Evolutionary conservation across 1,284 basidiomycete genomes (phyloP), one percentile per base, ranked within the genome.

Genomic region (Heterobasidion parviporum): DNA sequence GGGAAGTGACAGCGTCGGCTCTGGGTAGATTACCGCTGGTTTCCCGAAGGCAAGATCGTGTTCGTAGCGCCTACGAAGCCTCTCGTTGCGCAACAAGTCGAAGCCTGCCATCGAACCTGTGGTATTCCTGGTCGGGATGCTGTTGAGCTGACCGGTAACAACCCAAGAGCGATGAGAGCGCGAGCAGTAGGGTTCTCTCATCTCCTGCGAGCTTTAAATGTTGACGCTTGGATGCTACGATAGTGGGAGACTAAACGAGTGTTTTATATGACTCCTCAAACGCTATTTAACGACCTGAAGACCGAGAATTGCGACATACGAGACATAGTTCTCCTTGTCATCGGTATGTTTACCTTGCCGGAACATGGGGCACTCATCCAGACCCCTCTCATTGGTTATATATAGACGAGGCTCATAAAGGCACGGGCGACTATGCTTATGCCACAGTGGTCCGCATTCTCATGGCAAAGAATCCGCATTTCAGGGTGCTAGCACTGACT

Each of bases 261-360:
- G 26, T 94, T 99, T 67, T 99, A 96, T 70, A 95, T 97, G 84
- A 99, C 97, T 0, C 96, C 97, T 0, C 97, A 99, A 68, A 98
- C 96, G 0, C 79, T 99, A 26, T 77, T 92, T 57, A 98, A 97
- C 62, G 97, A 99, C 68, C 74, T 99, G 32, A 73, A 73, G 7
- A 80, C 78, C 1, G 85, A 85, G 15, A 83, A 78, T 16, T 89
- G 92, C 63, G 91, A 98, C 66, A 80, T 88, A 0, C 71, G 76
- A 45, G 89, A 93, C 62, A 85, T 96, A 26, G 75, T 94, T 34
- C 81, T 94, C 50, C 69, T 95, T 15, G 92, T 96, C 20, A 77
- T 96, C 53, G 89, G 89, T 88, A 56, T 46, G 20, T 32, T 38
- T 26, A 47, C 20, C 38, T 43, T 58, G 54, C 15, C 51, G 34